These are phyloP conservation scores for Suillus weaverae DNA, from an alignment of 768 basidiomycete species.

Conservation along the genomic window DNA sequence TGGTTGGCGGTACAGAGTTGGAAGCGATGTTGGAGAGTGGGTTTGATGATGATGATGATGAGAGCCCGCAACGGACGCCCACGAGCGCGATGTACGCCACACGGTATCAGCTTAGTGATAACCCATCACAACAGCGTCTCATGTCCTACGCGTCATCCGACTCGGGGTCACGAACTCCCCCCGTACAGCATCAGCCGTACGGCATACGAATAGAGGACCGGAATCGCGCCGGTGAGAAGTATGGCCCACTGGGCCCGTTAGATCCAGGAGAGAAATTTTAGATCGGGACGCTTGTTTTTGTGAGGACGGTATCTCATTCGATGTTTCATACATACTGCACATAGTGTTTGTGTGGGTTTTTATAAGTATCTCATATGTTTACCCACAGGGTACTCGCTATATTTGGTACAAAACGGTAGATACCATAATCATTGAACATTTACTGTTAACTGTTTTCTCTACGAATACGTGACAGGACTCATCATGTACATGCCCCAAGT, in stretches of 20 bases:
- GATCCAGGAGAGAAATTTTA: slow-evolving; percentile 59
- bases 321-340: slow-evolving; percentile 23
- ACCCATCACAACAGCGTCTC: slow-evolving; percentile 35
- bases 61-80: slow-evolving; percentile 43
- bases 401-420: neutral
- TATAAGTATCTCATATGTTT: slow-evolving; percentile 8
- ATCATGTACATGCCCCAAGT: neutral
- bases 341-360: slow-evolving; percentile 36
- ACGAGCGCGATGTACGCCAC: slow-evolving; percentile 39
- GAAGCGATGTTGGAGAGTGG: slow-evolving; percentile 92
- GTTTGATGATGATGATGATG: slow-evolving; percentile 72
- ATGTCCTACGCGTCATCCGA: slow-evolving; percentile 55
- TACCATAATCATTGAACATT: slow-evolving; percentile 2
- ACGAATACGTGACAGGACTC: neutral
- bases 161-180: slow-evolving; percentile 22
- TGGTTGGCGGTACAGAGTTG: slow-evolving; percentile 72
- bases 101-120: slow-evolving; percentile 68
- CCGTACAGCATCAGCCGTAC: slow-evolving; percentile 36
- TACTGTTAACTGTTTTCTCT: neutral
- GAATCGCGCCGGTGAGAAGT: slow-evolving; percentile 36
- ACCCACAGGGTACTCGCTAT: neutral
- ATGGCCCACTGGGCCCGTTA: slow-evolving; percentile 58
- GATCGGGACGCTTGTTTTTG: slow-evolving; percentile 10
- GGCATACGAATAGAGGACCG: slow-evolving; percentile 39
- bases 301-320: slow-evolving; percentile 21